Percentiles rank a stretch among this genome's conserved stretches.
phyloP scores from a whole-genome alignment of 257 asterid species.

The Capsicum chinense region DNA sequence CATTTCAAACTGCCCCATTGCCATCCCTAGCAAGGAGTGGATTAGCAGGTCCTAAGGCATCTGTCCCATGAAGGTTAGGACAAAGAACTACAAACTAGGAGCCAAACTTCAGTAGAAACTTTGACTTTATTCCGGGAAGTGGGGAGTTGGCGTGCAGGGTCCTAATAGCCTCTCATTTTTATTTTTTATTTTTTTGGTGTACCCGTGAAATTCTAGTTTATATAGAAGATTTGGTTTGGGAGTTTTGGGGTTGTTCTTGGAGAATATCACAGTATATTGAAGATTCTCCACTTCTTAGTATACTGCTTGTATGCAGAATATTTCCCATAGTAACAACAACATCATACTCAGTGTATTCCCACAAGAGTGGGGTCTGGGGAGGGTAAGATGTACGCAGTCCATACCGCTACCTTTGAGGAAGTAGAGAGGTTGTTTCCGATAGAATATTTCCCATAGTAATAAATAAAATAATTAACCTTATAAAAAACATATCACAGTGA shows the following conservation, averaged over 20 bases:
- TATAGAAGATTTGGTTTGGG: not conserved
- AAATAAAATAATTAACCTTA: not conserved
- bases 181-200: not conserved
- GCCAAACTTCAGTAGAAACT: not conserved
- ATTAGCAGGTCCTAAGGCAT: not conserved
- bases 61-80: not conserved
- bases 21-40: not conserved
- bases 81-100: conserved; percentile 3
- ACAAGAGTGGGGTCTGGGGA: too few relatives aligned
- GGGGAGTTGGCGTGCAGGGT: not conserved
- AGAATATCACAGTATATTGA: not conserved
- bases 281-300: not conserved
- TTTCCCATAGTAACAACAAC: not conserved
- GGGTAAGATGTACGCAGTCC: too few relatives aligned
- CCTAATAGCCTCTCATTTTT: not conserved
- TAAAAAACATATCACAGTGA: not conserved
- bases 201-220: not conserved
- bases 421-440: too few relatives aligned
- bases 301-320: not conserved
- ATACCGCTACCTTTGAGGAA: too few relatives aligned
- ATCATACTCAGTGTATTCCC: too few relatives aligned
- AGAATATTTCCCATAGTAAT: too few relatives aligned
- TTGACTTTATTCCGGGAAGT: not conserved
- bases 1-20: too few relatives aligned
- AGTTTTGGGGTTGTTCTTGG: not conserved